Conservation (phyloP, 2,329 filamentous ascomycete species). For the Aureobasidium lini region DNA sequence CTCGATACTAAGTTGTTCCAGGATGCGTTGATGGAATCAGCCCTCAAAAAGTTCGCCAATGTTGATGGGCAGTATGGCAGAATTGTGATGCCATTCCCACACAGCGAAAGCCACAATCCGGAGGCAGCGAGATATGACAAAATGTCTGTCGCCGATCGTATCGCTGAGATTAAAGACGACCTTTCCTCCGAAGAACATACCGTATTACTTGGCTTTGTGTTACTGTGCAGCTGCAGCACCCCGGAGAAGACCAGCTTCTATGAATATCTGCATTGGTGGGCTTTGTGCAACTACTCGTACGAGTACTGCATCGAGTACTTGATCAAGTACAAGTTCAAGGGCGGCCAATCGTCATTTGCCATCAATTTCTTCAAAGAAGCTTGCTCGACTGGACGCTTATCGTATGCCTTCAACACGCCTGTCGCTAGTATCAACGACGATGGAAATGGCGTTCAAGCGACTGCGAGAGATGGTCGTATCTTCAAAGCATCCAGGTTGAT, state of each 20-base stretch:
- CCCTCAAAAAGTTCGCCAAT: slow-evolving; percentile 25
- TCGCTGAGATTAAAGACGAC: slow-evolving; percentile 22
- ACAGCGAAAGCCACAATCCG: slow-evolving; percentile 26
- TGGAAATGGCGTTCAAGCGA: background rate
- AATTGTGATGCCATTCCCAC: slow-evolving; percentile 31
- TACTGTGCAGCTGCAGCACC: slow-evolving; percentile 17
- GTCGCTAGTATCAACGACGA: slow-evolving; percentile 15
- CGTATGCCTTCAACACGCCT: background rate
- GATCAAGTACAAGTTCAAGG: slow-evolving; percentile 22
- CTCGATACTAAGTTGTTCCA: background rate
- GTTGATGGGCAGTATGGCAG: slow-evolving; percentile 26
- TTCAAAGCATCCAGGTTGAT: slow-evolving; percentile 16
- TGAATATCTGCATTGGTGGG: slow-evolving; percentile 26
- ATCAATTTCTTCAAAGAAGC: slow-evolving; percentile 14
- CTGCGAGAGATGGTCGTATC: background rate
- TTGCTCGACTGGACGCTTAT: background rate
- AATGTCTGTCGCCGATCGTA: slow-evolving; percentile 24
- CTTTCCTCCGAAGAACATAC: slow-evolving; percentile 20
- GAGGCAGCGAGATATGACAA: slow-evolving; percentile 21
- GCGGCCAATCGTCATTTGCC: slow-evolving; percentile 17
- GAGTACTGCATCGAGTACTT: slow-evolving; percentile 20
- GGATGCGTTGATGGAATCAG: background rate
- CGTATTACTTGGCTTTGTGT: slow-evolving; percentile 20
- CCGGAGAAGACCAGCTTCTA: slow-evolving; percentile 21
- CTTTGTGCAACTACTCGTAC: slow-evolving; percentile 23